phyloP scores from a whole-genome alignment of 768 basidiomycete species.

The Pisolithus tinctorius region DNA sequence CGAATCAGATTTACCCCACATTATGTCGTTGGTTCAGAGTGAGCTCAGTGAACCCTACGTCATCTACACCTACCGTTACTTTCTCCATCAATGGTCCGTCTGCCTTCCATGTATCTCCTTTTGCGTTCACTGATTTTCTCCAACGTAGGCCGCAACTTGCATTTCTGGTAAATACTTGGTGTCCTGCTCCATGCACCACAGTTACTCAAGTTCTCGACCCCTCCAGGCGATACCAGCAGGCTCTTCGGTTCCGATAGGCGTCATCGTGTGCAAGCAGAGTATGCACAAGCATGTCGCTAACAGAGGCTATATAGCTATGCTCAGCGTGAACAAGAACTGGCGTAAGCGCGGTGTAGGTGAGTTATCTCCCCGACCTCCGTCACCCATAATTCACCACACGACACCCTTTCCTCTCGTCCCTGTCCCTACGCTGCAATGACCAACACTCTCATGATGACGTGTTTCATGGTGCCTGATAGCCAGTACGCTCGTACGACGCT shows the following conservation, averaged over 20 bases:
- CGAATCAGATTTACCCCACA: slow-evolving; percentile 71
- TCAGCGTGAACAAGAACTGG: slow-evolving; percentile 80
- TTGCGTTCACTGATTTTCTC: slow-evolving; percentile 1
- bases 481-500: slow-evolving; percentile 74
- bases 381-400: neutral
- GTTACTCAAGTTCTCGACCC: neutral
- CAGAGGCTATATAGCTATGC: slow-evolving; percentile 97
- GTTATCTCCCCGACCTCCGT: slow-evolving; percentile 24
- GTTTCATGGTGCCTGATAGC: slow-evolving; percentile 46
- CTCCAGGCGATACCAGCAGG: slow-evolving; percentile 21
- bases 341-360: slow-evolving; percentile 89
- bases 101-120: neutral
- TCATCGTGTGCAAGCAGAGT: slow-evolving; percentile 97
- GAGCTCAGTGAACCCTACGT: slow-evolving; percentile 96
- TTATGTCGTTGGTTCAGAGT: slow-evolving; percentile 83
- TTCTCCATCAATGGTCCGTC: slow-evolving; percentile 89
- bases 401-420: neutral
- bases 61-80: slow-evolving; percentile 94
- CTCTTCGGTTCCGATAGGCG: slow-evolving; percentile 64
- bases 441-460: neutral
- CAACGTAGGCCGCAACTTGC: slow-evolving; percentile 77
- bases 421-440: neutral
- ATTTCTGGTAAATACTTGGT: slow-evolving; percentile 50
- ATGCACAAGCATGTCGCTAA: slow-evolving; percentile 68
- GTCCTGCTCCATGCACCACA: neutral